phyloP scores from a whole-genome alignment of 192 early-diverging fungal genomes.

The Dissophora globulifera region DNA sequence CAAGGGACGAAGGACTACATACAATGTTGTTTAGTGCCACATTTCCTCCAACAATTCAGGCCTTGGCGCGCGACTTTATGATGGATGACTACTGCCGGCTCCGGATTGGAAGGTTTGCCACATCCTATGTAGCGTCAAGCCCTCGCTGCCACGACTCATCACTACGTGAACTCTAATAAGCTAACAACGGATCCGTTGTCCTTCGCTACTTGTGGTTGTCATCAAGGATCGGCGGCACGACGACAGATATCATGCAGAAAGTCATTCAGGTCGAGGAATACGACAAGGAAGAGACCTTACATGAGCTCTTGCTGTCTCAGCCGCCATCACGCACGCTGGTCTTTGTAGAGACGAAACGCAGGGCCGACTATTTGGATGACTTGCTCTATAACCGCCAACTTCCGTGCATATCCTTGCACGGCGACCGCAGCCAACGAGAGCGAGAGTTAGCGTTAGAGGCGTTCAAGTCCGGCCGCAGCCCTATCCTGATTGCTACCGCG shows the following conservation, averaged over 20 bases:
- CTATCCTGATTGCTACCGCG: slow-evolving; percentile 86
- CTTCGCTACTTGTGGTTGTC: too few relatives aligned
- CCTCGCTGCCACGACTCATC: too few relatives aligned
- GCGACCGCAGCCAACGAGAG: slow-evolving; percentile 83
- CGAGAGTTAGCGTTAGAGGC: slow-evolving; percentile 79
- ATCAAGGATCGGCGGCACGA: slow-evolving; percentile 84
- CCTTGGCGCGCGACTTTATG: slow-evolving; percentile 94
- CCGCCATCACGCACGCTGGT: slow-evolving; percentile 77
- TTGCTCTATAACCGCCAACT: slow-evolving; percentile 71
- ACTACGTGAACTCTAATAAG: too few relatives aligned
- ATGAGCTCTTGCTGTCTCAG: slow-evolving; percentile 65
- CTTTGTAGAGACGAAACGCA: slow-evolving; percentile 87
- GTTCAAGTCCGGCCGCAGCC: slow-evolving; percentile 69
- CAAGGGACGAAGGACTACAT: slow-evolving; percentile 73
- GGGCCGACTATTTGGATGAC: slow-evolving; percentile 82
- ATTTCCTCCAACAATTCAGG: slow-evolving; percentile 91
- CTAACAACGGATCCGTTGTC: too few relatives aligned
- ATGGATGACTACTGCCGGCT: slow-evolving; percentile 82
- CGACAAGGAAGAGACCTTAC: slow-evolving; percentile 71
- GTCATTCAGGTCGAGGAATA: slow-evolving; percentile 76
- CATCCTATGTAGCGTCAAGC: not conserved
- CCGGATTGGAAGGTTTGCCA: slow-evolving; percentile 73
- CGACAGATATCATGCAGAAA: slow-evolving; percentile 90
- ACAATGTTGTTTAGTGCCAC: slow-evolving; percentile 99
- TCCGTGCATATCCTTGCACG: slow-evolving; percentile 86